phyloP scores from a whole-genome alignment of 495 filamentous ascomycete species.

The Durotheca rogersii region DNA sequence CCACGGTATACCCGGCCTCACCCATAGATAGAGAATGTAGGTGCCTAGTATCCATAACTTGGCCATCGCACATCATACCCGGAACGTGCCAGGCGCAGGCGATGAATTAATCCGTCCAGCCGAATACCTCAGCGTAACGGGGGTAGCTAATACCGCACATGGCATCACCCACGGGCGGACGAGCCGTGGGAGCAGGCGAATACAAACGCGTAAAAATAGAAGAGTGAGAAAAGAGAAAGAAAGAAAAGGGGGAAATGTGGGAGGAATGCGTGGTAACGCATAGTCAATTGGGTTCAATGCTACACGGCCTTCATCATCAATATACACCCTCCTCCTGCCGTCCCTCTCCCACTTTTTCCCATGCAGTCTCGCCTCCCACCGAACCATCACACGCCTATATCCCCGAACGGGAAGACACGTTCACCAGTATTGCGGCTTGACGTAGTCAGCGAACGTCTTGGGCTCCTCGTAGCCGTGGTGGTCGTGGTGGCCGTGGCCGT shows the following conservation, averaged over 20 bases:
- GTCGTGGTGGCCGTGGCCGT: constrained; percentile 58
- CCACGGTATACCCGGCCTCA: too few relatives aligned
- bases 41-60: too few relatives aligned
- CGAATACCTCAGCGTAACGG: too few relatives aligned
- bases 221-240: background rate
- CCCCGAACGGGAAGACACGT: background rate
- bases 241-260: background rate
- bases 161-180: too few relatives aligned
- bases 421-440: constrained; percentile 89
- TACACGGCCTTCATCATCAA: constrained; percentile 28
- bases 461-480: constrained; percentile 69
- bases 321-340: constrained; percentile 22
- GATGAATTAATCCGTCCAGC: too few relatives aligned
- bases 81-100: too few relatives aligned
- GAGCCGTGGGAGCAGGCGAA: too few relatives aligned
- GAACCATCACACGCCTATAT: background rate
- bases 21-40: too few relatives aligned
- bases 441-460: constrained; percentile 90
- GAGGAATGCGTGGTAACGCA: constrained; percentile 1
- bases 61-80: too few relatives aligned
- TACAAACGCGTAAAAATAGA: too few relatives aligned
- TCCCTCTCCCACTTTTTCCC: constrained; percentile 3
- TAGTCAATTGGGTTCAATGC: constrained; percentile 25
- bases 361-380: constrained; percentile 10
- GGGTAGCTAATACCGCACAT: too few relatives aligned